These are phyloP conservation scores for Karstenula rhodostoma DNA, from an alignment of 2,329 filamentous ascomycete genomes.

Conservation along the genomic window DNA sequence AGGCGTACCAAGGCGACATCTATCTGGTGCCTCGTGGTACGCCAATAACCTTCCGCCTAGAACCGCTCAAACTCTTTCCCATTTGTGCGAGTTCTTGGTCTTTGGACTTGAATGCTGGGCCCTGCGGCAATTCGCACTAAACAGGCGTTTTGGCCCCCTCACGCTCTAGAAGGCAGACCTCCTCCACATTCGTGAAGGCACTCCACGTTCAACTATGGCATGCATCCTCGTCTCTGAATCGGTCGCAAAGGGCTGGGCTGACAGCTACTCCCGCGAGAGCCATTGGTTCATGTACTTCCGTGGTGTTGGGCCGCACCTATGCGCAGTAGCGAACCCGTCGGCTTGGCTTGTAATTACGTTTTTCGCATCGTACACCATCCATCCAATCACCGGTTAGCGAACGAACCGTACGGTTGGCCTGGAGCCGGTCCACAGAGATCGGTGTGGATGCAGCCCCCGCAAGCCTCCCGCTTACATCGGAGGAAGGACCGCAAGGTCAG, in stretches of 20 bases:
- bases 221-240: not conserved
- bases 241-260: not conserved
- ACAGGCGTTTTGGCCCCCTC: not conserved
- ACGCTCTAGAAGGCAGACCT: not conserved
- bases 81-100: not conserved
- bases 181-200: not conserved
- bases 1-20: not conserved
- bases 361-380: not conserved
- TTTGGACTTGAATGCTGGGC: not conserved
- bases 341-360: not conserved
- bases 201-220: not conserved
- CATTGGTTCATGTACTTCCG: not conserved
- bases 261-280: not conserved
- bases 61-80: not conserved
- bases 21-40: not conserved
- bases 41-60: not conserved
- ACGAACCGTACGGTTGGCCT: not conserved
- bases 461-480: not conserved
- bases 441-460: not conserved
- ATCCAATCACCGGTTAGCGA: not conserved
- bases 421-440: not conserved
- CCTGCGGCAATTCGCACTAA: not conserved
- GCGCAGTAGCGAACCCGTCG: conserved; percentile 1
- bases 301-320: not conserved
- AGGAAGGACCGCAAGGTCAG: not conserved